Evolutionary conservation across 2,329 filamentous ascomycete species (phyloP), one percentile per base, ranked within the genome.

Genomic region (Beauveria sp.): DNA sequence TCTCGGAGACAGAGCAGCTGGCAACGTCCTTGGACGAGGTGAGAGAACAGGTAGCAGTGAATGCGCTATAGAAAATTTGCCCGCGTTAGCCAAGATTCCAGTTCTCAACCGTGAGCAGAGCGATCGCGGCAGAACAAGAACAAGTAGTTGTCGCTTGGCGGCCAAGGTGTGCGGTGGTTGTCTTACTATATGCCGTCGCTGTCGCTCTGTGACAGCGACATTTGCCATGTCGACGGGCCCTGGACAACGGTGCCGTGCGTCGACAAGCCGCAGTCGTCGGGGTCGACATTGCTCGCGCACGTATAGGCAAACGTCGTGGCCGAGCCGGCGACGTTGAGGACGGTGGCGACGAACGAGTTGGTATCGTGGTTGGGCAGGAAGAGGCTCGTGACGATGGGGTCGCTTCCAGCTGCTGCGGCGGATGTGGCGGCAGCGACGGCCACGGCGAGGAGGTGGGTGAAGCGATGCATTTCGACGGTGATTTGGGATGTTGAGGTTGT

Each of bases 251-350:
- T 70, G 9, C 66, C 60, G 34, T 58, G 56, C 34, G 64, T 58
- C 9, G 55, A 46, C 40, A 70, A 10, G 30, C 67, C 67, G 60
- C 72, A 75, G 5, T 70, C 67, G 20, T 63, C 63, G 5, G 58
- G 26, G 37, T 63, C 56, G 41, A 61, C 61, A 22, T 52, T 56
- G 26, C 62, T 40, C 5, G 64, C 58, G 61, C 73, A 76, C 26
- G 60, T 60, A 24, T 74, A 50, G 51, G 64, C 65, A 51, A 69
- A 66, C 2, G 73, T 76, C 1, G 73, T 74, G 51, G 68, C 67
- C 9, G 54, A 62, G 10, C 50, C 56, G 40, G 68, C 67, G 61
- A 64, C 71, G 8, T 63, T 64, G 46, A 73, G 52, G 56, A 74
- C 64, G n/a, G 72, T 73, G 37, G 67, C 73, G 8, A 66, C 66